Evolutionary conservation across 495 filamentous ascomycete species (phyloP), one percentile per base, ranked within the genome.

Genomic region (Friedmanniomyces simplex): DNA sequence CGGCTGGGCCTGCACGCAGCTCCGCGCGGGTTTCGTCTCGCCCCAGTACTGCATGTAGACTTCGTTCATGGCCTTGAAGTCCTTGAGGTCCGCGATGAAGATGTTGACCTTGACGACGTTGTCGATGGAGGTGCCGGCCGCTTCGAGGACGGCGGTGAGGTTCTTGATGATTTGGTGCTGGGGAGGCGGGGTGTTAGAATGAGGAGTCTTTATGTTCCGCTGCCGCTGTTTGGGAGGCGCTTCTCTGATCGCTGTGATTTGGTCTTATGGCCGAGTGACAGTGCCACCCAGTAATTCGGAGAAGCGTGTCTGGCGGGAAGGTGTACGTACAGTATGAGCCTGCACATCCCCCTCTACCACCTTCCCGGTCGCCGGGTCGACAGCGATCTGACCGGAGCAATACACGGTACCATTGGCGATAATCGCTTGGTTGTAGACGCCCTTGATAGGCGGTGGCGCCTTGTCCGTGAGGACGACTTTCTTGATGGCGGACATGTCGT

Each of bases 31-130:
- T 52, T 60, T 63, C 28, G 28, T 26, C 12, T 66, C 63, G 16
- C 53, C 60, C 49, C 65, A 68, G 46, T 64, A 69, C 53, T 67
- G 59, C n/a, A 50, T 52, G 58, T 71, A 71, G 21, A 65, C 63
- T 52, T 69, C 63, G 52, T 74, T 86, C 79, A 87, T 81, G 45
- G 80, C 78, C 12, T 74, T 76, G 55, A 87, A 88, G 63, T 86
- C 77, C 52, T 79, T 78, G 84, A 89, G 87, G 54, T 76, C 76
- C 6, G 79, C 77, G 41, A 89, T 65, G 68, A 86, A 89, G 46
- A 87, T 79, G 59, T 80, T 84, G 61, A 22, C 32, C 68, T 87
- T 85, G 50, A 88, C 76, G 13, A 87, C 84, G 60, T 84, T 84
- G 55, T 73, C 73, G 50, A 87, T 70, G 39, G 71, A 71, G 42